A percentile compares a stretch with the other conserved stretches of the same genome.
Conservation (phyloP, 345 rosid genomes). For the Lepidium didymum region DNA sequence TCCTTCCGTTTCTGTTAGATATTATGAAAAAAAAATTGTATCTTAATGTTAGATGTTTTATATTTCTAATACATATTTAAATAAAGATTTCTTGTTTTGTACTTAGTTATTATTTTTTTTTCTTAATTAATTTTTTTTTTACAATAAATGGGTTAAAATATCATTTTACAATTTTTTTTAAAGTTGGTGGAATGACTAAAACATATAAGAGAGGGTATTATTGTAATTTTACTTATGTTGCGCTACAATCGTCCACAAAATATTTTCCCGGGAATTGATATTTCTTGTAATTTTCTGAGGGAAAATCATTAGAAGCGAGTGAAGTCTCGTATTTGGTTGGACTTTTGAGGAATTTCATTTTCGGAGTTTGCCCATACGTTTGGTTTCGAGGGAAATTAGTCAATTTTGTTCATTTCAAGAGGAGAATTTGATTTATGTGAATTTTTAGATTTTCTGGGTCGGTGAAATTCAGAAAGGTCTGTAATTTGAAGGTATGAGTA, state of each 20-base stretch:
- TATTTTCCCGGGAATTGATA: conserved; percentile 21
- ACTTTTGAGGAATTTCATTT: conserved; percentile 13
- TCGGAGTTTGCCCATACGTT: conserved; percentile 16
- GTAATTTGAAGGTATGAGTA: conserved; percentile 38
- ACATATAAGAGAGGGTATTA: no score
- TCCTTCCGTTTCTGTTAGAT: no score
- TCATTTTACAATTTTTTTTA: no score
- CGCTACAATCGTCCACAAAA: conserved; percentile 30
- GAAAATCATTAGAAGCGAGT: background rate
- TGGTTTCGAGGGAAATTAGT: background rate
- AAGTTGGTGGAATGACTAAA: no score
- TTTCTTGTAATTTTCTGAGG: conserved; percentile 13
- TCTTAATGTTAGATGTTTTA: no score
- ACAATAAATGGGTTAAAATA: no score
- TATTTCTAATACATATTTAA: no score
- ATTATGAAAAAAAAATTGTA: no score
- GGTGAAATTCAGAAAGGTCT: background rate
- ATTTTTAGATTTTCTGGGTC: conserved; percentile 16
- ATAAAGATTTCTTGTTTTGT: no score
- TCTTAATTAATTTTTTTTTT: no score
- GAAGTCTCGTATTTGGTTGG: conserved; percentile 15
- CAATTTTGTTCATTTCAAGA: background rate
- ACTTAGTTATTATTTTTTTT: no score
- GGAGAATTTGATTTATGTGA: conserved; percentile 4
- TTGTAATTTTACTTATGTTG: background rate